Conservation (phyloP, 306 rosid genomes). For the Heteromeles arbutifolia region DNA sequence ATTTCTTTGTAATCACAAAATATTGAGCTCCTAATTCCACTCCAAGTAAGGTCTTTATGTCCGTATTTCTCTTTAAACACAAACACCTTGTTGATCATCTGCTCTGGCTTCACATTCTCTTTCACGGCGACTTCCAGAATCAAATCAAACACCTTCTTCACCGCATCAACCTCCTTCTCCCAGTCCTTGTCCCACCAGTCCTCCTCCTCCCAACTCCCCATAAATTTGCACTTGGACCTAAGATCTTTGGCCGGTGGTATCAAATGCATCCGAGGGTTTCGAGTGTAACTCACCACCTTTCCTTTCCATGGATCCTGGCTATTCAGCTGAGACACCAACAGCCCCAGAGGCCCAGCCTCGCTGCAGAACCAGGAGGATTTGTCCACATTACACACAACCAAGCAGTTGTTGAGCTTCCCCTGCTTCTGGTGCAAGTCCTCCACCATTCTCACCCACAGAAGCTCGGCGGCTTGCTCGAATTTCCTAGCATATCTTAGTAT, state of each 20-base stretch:
- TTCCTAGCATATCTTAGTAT: constrained; percentile 11
- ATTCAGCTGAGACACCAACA: constrained; percentile 49
- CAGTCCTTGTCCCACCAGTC: constrained; percentile 4
- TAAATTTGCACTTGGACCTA: constrained; percentile 24
- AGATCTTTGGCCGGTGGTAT: constrained; percentile 32
- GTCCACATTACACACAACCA: constrained; percentile 47
- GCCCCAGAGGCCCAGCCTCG: constrained; percentile 43
- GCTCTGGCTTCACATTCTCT: constrained; percentile 37
- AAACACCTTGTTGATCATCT: constrained; percentile 57
- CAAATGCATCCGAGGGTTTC: constrained; percentile 34
- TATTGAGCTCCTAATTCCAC: constrained; percentile 1
- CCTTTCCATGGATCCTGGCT: constrained; percentile 53
- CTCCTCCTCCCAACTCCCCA: constrained; percentile 32
- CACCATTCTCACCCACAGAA: constrained; percentile 66
- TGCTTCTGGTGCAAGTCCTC: constrained; percentile 25
- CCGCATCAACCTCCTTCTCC: constrained; percentile 18
- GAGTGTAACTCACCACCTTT: constrained; percentile 43
- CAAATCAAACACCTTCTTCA: constrained; percentile 43
- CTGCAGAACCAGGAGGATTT: constrained; percentile 5
- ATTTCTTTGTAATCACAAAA: constrained; percentile 30
- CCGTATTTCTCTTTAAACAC: constrained; percentile 25
- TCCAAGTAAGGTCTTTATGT: constrained; percentile 32
- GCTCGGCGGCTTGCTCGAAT: constrained; percentile 40
- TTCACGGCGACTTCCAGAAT: constrained; percentile 40
- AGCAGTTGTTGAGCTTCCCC: constrained; percentile 40